Evolutionary conservation across 305 asterid genomes (phyloP).

Genomic region (Fraxinus floribunda): DNA sequence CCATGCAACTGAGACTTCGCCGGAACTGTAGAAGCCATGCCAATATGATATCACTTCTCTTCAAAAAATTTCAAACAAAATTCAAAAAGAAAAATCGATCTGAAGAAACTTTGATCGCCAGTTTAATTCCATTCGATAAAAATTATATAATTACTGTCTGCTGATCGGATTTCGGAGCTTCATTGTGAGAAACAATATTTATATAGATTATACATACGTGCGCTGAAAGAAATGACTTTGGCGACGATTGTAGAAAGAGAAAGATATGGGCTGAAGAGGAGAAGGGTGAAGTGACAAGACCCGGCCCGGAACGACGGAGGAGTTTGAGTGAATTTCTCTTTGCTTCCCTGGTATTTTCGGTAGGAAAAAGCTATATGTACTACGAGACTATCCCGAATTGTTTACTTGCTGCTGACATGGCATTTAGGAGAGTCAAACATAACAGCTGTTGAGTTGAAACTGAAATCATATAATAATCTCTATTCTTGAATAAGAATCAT

Average conservation of each 20-base stretch:
- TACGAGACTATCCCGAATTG: too few relatives aligned
- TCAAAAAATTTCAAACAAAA: neutral
- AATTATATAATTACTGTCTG: too few relatives aligned
- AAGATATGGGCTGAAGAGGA: neutral
- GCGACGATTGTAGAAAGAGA: neutral
- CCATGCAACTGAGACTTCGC: neutral
- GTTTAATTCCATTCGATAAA: neutral
- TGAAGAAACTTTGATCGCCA: neutral
- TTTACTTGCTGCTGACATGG: too few relatives aligned
- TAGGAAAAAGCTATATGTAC: too few relatives aligned
- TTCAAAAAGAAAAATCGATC: neutral
- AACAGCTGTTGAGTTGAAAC: too few relatives aligned
- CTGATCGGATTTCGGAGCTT: neutral
- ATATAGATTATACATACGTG: neutral
- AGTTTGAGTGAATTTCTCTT: neutral
- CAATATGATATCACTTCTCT: neutral
- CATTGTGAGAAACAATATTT: neutral
- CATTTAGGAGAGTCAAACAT: too few relatives aligned
- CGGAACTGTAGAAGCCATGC: neutral
- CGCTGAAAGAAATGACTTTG: neutral
- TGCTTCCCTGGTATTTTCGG: neutral
- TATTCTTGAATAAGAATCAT: too few relatives aligned
- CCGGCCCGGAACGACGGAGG: neutral
- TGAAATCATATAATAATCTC: too few relatives aligned
- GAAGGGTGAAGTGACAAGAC: neutral